These are phyloP conservation scores for Bjerkandera adusta DNA, from an alignment of 1,284 basidiomycete species.

Conservation along the genomic window DNA sequence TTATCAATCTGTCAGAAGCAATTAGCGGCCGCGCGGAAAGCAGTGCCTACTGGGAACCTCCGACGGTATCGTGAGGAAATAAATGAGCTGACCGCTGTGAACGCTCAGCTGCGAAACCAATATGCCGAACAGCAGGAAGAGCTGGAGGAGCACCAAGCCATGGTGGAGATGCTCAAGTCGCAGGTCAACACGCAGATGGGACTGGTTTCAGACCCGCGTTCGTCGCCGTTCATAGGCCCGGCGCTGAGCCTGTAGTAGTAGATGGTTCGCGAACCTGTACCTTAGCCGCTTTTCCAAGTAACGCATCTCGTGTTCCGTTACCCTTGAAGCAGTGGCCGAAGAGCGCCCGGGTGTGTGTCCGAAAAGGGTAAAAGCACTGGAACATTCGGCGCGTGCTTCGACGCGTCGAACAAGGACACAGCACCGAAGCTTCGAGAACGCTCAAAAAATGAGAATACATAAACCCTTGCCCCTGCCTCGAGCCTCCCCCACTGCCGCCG, in stretches of 20 bases:
- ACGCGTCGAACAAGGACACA: slow-evolving; percentile 3
- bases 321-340: neutral
- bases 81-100: slow-evolving; percentile 40
- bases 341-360: neutral
- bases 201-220: slow-evolving; percentile 34
- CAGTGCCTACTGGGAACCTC: slow-evolving; percentile 37
- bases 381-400: slow-evolving; percentile 6
- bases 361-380: slow-evolving; percentile 4
- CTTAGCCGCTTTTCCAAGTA: neutral
- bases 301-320: neutral
- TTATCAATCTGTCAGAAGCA: slow-evolving; percentile 37
- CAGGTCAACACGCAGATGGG: slow-evolving; percentile 48
- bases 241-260: slow-evolving; percentile 7
- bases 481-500: slow-evolving; percentile 6
- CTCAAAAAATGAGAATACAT: slow-evolving; percentile 6
- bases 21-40: slow-evolving; percentile 33
- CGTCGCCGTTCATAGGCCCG: slow-evolving; percentile 22
- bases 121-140: slow-evolving; percentile 60
- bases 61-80: slow-evolving; percentile 44
- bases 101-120: slow-evolving; percentile 51
- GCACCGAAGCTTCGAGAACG: slow-evolving; percentile 16
- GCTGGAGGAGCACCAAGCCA: slow-evolving; percentile 68
- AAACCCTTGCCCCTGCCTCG: slow-evolving; percentile 6
- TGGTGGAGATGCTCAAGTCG: slow-evolving; percentile 63
- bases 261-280: neutral